Percentiles rank a stretch among this genome's conserved stretches.
These are phyloP conservation scores for Cryoendolithus antarcticus DNA, from an alignment of 2,329 filamentous ascomycete species.

Conservation along the genomic window DNA sequence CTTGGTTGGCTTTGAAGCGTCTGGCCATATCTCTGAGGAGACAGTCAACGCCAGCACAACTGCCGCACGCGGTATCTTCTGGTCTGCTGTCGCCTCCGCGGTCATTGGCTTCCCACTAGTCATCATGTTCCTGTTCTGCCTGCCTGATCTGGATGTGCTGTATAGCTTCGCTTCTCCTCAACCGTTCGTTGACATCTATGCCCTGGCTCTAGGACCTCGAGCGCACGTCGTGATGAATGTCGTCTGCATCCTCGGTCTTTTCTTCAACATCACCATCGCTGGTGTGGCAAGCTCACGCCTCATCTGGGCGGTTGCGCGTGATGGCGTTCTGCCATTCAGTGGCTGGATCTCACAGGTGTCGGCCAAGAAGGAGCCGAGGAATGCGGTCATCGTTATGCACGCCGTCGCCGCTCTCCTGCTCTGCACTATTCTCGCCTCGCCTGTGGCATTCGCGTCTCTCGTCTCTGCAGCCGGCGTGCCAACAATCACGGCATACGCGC, in stretches of 20 bases:
- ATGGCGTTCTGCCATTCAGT: conserved; percentile 48
- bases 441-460: conserved; percentile 27
- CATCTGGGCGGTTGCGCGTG: conserved; percentile 50
- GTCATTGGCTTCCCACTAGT: conserved; percentile 44
- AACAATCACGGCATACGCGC: conserved; percentile 26
- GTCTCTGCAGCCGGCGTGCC: conserved; percentile 29
- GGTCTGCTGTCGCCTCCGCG: conserved; percentile 46
- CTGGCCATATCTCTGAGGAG: conserved; percentile 49
- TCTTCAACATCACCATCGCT: conserved; percentile 48
- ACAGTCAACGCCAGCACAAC: conserved; percentile 45
- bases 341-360: conserved; percentile 44
- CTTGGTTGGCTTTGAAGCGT: conserved; percentile 49
- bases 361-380: conserved; percentile 43
- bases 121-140: conserved; percentile 47
- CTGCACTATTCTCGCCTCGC: conserved; percentile 47
- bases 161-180: conserved; percentile 44
- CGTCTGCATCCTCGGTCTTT: conserved; percentile 36
- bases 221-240: conserved; percentile 51
- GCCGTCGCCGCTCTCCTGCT: conserved; percentile 41
- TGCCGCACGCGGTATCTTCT: conserved; percentile 49
- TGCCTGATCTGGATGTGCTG: conserved; percentile 39
- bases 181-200: conserved; percentile 48
- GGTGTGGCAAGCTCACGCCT: conserved; percentile 48
- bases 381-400: conserved; percentile 49
- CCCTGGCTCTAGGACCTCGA: conserved; percentile 41